These are phyloP conservation scores for Coemansia sp. DNA, from an alignment of 192 early-diverging fungal genomes.

Conservation along the genomic window DNA sequence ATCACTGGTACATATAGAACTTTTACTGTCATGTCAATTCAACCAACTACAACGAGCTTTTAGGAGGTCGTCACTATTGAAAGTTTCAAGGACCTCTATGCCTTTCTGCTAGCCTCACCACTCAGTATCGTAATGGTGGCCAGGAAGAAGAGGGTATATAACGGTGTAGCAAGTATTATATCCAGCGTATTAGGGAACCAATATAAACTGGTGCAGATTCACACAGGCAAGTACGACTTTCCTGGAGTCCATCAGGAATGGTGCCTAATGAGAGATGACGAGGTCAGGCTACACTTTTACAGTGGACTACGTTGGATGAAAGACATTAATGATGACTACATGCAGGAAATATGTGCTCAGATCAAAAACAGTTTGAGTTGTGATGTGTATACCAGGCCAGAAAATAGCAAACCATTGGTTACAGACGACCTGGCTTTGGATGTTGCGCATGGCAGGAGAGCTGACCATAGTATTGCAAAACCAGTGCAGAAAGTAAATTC, in stretches of 20 bases:
- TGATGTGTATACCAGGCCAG: not conserved
- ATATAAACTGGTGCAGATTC: not conserved
- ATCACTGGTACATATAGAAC: too few species aligned
- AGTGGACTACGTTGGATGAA: not conserved
- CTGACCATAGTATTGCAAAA: not conserved
- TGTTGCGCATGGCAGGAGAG: not conserved
- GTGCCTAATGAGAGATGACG: not conserved
- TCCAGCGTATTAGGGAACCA: not conserved
- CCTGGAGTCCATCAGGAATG: not conserved
- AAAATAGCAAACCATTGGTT: not conserved
- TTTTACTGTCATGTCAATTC: too few species aligned
- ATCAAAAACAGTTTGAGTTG: not conserved
- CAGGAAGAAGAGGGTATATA: not conserved
- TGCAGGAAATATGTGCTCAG: not conserved
- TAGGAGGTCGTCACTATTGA: too few species aligned
- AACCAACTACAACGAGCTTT: too few species aligned
- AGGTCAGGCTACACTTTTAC: not conserved
- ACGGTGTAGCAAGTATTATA: not conserved
- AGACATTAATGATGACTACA: not conserved
- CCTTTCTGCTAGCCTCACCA: too few species aligned
- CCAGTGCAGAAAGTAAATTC: not conserved
- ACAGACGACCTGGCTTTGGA: not conserved
- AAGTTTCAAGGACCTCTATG: too few species aligned
- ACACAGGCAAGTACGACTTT: slow-evolving; percentile 2
- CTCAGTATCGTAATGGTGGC: not conserved